Evolutionary conservation across 331 rosid species (phyloP).

Genomic region (Telfairia occidentalis): DNA sequence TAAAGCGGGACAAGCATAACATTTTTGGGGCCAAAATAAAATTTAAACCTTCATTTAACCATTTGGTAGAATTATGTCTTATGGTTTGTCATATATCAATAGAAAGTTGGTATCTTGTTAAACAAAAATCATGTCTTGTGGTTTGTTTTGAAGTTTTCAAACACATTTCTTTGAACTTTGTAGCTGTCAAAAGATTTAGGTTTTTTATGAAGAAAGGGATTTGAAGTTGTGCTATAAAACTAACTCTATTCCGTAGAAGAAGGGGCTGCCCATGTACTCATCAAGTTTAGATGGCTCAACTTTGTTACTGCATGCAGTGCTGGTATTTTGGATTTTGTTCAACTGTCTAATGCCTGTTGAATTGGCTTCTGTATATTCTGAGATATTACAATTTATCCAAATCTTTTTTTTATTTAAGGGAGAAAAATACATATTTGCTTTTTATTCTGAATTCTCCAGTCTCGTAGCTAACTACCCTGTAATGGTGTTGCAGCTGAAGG

Average conservation of each 20-base stretch:
- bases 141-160: not conserved
- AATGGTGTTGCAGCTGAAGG: constrained; percentile 47
- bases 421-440: not conserved
- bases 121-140: not conserved
- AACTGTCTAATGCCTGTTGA: not conserved
- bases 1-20: not conserved
- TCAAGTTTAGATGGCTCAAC: not conserved
- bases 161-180: not conserved
- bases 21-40: not conserved
- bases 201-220: not conserved
- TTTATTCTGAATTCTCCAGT: constrained; percentile 8
- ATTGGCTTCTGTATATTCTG: not conserved
- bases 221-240: not conserved
- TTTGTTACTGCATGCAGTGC: not conserved
- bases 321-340: not conserved
- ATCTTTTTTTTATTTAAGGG: not conserved
- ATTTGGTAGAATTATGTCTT: not conserved
- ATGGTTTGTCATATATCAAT: too few species aligned
- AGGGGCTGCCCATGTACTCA: not conserved
- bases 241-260: not conserved
- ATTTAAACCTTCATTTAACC: not conserved
- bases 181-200: not conserved
- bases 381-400: not conserved
- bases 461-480: constrained; percentile 10
- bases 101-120: too few species aligned